These are phyloP conservation scores for Pichia californica DNA, from an alignment of 805 yeast genomes.

Conservation along the genomic window DNA sequence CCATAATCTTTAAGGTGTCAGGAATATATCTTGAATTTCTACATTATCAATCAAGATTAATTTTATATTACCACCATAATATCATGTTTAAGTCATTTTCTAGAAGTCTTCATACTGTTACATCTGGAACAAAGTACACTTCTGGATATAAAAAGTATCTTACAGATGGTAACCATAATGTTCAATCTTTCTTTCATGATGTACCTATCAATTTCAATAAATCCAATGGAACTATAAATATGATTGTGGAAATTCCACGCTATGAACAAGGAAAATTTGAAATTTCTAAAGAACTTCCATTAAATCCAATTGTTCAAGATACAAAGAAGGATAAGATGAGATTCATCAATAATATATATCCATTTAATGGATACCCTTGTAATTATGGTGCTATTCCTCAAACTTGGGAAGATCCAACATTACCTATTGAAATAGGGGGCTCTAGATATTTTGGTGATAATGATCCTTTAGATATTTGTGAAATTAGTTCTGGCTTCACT, in stretches of 20 bases:
- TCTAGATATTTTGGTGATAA: slow-evolving; percentile 62
- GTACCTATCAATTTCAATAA: slow-evolving; percentile 48
- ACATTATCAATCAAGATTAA: background rate
- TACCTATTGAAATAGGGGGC: slow-evolving; percentile 28
- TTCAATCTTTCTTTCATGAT: slow-evolving; percentile 63
- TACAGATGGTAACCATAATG: background rate
- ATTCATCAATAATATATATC: slow-evolving; percentile 73
- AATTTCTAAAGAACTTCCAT: slow-evolving; percentile 47
- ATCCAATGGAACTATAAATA: slow-evolving; percentile 41
- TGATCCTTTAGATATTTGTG: slow-evolving; percentile 93
- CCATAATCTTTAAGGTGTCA: no score
- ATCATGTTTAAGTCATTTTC: background rate
- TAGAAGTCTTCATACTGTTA: background rate
- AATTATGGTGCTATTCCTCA: slow-evolving; percentile 88
- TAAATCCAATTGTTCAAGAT: slow-evolving; percentile 81
- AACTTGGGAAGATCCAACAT: slow-evolving; percentile 95
- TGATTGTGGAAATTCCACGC: slow-evolving; percentile 73
- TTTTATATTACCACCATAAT: no score
- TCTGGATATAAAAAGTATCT: slow-evolving; percentile 38
- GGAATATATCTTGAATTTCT: no score
- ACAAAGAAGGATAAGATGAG: slow-evolving; percentile 61
- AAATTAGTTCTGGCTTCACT: slow-evolving; percentile 56
- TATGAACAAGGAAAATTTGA: slow-evolving; percentile 85
- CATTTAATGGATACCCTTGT: slow-evolving; percentile 78
- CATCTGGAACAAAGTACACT: slow-evolving; percentile 34